Base-by-base conservation (phyloP, 805 yeast species). In the Zygosaccharomyces pseudorouxii region DNA sequence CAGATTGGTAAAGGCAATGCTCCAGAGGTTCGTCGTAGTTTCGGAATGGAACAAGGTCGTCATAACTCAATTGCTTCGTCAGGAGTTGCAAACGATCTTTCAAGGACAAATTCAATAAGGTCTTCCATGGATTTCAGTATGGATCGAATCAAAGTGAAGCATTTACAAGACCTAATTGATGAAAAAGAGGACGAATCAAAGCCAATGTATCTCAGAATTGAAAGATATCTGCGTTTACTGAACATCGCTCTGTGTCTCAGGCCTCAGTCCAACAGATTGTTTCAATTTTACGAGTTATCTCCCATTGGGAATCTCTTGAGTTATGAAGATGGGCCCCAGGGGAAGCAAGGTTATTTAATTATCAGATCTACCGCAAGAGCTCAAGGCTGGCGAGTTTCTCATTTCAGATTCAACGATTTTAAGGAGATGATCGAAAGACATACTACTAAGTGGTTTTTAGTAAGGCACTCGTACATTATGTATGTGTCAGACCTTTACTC, bases 341-440 rank as follows among this genome's bases (percentile, higher is more conserved):
- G 98, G 1, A 93, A 89, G 58, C 97, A 93, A 67, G 99, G 99
- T 1, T 79, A 80, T 44, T 66, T 92, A 49, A 79, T 86, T 47
- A 79, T 90, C 41, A 81, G 89, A 18, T 84, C 96, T 0, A 81
- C 89, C 0, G 92, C 98, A 0, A 81, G 80, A 53, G 76, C 89
- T 0, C 95, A 89, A 63, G 98, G 99, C 2, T 93, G 99, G 98
- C 75, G 95, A 57, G 97, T 92, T 5, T 86, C 93, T 3, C 97
- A 92, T 62, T 80, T 89, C 67, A 81, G 79, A 52, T 80, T 87
- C 6, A 78, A 81, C 52, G 97, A 88, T 59, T 71, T 89, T 58
- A 78, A 80, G 55, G 89, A 87, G 31, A 89, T 93, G 96, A 85
- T 92, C 45, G 82, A 80, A 54, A 81, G 99, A 67, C 92, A 95